Evolutionary conservation across 441 rosid species (phyloP).

Genomic region (Pelargonium australe): DNA sequence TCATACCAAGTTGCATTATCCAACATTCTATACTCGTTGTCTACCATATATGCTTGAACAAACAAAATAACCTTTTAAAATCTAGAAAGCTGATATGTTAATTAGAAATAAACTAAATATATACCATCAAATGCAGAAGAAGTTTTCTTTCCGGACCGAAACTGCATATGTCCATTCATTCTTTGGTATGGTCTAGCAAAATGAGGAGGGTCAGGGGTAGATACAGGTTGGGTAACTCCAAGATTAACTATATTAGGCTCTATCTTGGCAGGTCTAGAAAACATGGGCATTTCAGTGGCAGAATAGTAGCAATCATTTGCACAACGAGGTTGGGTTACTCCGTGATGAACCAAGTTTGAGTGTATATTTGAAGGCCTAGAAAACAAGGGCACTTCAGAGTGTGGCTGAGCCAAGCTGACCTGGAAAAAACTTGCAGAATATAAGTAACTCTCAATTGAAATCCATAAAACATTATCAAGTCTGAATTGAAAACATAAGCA

Average conservation of each 20-base stretch:
- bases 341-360: neutral
- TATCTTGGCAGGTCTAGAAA: slow-evolving; percentile 34
- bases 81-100: neutral
- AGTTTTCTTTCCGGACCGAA: slow-evolving; percentile 14
- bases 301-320: neutral
- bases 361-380: slow-evolving; percentile 15
- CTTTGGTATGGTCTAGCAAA: slow-evolving; percentile 38
- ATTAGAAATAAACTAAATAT: slow-evolving; percentile 5
- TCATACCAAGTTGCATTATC: neutral
- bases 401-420: slow-evolving; percentile 16
- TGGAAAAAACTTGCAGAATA: neutral
- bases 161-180: slow-evolving; percentile 15
- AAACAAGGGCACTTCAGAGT: slow-evolving; percentile 34
- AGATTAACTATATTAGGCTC: slow-evolving; percentile 23
- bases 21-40: neutral
- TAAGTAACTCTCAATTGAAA: neutral
- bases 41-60: no score
- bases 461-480: neutral
- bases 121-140: slow-evolving; percentile 25
- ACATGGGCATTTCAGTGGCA: slow-evolving; percentile 6
- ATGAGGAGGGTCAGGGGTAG: slow-evolving; percentile 31
- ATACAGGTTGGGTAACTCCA: slow-evolving; percentile 14
- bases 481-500: slow-evolving; percentile 14
- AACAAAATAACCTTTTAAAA: neutral
- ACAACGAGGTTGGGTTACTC: neutral